A percentile compares a stretch with the other conserved stretches of the same genome.
These are phyloP conservation scores for Alliaria petiolata DNA, from an alignment of 345 rosid species.

Conservation along the genomic window DNA sequence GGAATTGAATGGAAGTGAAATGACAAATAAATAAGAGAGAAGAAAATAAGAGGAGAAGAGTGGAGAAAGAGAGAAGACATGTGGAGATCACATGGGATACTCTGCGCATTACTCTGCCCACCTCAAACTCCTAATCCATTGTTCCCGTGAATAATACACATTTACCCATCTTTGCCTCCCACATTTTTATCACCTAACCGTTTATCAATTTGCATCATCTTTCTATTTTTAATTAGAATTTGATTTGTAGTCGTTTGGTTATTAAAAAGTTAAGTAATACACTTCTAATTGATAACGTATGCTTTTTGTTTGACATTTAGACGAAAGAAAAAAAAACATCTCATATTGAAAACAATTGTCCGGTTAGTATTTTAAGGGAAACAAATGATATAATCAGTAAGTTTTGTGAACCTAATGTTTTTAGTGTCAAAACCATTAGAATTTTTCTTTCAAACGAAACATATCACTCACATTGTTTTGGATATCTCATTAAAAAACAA, in stretches of 20 bases:
- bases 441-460: background rate
- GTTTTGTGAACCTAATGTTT: background rate
- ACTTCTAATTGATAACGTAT: background rate
- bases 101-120: slow-evolving; percentile 28
- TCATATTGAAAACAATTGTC: too few relatives aligned
- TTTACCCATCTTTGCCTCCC: slow-evolving; percentile 7
- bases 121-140: slow-evolving; percentile 31
- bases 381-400: background rate
- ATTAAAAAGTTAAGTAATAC: too few relatives aligned
- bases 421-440: background rate
- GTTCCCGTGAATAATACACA: slow-evolving; percentile 14
- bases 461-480: too few relatives aligned
- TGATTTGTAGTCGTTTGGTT: background rate
- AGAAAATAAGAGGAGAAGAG: background rate
- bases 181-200: slow-evolving; percentile 16
- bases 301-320: background rate
- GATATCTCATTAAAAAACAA: background rate
- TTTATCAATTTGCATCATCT: background rate
- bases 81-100: slow-evolving; percentile 39
- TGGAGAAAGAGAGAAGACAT: slow-evolving; percentile 23
- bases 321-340: background rate
- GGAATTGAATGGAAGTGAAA: background rate
- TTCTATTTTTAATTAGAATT: background rate
- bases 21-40: background rate
- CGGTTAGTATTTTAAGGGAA: background rate